Evolutionary conservation across 441 rosid species (phyloP).

Genomic region (Dalechampia spathulata): DNA sequence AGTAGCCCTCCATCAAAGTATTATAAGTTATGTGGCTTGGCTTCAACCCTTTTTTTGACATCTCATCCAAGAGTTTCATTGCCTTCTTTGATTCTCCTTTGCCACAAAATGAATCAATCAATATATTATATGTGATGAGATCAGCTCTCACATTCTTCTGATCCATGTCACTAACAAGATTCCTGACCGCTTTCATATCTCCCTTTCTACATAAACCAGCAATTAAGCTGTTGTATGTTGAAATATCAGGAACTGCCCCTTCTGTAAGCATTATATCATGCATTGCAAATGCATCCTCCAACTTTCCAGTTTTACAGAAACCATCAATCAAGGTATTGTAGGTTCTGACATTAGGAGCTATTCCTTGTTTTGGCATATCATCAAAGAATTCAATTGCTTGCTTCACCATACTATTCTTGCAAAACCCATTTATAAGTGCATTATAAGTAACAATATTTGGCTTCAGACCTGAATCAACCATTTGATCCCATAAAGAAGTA

Average conservation of each 20-base stretch:
- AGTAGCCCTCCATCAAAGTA: conserved; percentile 64
- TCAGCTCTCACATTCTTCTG: conserved; percentile 35
- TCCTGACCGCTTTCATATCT: conserved; percentile 30
- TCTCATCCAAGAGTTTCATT: conserved; percentile 41
- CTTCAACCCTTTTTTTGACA: conserved; percentile 39
- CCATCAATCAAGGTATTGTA: conserved; percentile 66
- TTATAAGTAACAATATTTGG: conserved; percentile 55
- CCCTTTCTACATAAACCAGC: conserved; percentile 51
- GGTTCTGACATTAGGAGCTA: conserved; percentile 34
- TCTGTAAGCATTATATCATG: conserved; percentile 34
- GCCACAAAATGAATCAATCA: conserved; percentile 52
- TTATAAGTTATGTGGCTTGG: conserved; percentile 62
- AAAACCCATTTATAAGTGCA: conserved; percentile 52
- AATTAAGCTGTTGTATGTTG: conserved; percentile 72
- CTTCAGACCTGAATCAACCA: conserved; percentile 44
- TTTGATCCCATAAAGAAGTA: conserved; percentile 36
- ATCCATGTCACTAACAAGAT: conserved; percentile 36
- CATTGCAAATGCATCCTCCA: conserved; percentile 47
- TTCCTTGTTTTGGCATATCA: conserved; percentile 32
- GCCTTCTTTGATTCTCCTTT: conserved; percentile 54
- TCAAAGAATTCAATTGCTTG: conserved; percentile 48
- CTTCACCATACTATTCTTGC: conserved; percentile 50
- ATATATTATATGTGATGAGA: conserved; percentile 54
- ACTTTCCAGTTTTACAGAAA: conserved; percentile 49
- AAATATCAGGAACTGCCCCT: conserved; percentile 40